Evolutionary conservation across 176 grass and related monocot genomes (phyloP).

Genomic region (Phoenix dactylifera): DNA sequence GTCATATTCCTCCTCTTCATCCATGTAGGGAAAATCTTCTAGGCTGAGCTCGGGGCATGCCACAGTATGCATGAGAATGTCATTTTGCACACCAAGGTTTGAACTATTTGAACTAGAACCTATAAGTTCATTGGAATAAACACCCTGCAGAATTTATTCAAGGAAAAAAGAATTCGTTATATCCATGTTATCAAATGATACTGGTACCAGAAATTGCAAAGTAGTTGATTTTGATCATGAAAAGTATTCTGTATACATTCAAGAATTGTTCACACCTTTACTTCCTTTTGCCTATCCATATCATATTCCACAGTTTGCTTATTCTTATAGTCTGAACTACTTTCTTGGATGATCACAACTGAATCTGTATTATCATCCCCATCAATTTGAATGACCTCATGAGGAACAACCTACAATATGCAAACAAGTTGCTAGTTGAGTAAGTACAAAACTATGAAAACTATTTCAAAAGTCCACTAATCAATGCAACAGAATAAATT

Average conservation of each 20-base stretch:
- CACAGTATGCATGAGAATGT: neutral
- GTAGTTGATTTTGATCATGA: neutral
- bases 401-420: neutral
- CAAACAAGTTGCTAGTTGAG: neutral
- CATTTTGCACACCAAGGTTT: neutral
- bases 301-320: neutral
- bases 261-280: neutral
- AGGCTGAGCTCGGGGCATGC: constrained; percentile 22
- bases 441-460: neutral
- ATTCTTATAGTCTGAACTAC: neutral
- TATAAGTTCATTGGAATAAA: constrained; percentile 23
- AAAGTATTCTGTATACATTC: neutral
- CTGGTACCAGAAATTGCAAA: too few species aligned
- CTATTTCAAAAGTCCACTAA: neutral
- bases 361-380: neutral
- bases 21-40: constrained; percentile 8
- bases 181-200: too few species aligned
- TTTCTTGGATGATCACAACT: neutral
- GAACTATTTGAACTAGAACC: constrained; percentile 17
- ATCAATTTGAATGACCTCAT: neutral
- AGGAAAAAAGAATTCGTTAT: neutral
- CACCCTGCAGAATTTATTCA: constrained; percentile 26
- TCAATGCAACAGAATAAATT: too few species aligned
- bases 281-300: neutral
- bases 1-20: constrained; percentile 47